These are phyloP conservation scores for Ascochyta pisi DNA, from an alignment of 2,329 filamentous ascomycete species.

Conservation along the genomic window DNA sequence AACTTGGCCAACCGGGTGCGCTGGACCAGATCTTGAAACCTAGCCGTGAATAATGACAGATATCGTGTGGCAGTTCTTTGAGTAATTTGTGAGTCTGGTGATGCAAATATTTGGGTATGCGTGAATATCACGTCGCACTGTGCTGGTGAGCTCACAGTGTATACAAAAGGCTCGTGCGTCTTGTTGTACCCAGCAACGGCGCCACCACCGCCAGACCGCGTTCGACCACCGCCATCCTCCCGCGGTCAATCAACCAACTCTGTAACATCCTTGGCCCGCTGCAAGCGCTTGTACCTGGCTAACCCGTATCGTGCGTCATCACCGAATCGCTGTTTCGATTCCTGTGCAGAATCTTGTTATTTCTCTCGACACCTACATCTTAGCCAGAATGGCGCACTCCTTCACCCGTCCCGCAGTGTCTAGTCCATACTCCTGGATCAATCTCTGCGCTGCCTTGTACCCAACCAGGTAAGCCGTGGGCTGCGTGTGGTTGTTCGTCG, in stretches of 20 bases:
- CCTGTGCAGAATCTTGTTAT: not conserved
- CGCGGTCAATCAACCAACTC: slow-evolving; percentile 2
- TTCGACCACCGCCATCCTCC: slow-evolving; percentile 1
- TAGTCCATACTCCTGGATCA: slow-evolving; percentile 41
- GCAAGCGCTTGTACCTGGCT: slow-evolving; percentile 13
- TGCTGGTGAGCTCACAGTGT: not conserved
- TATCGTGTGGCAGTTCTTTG: too few species aligned
- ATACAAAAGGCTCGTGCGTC: not conserved
- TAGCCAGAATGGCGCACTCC: slow-evolving; percentile 6
- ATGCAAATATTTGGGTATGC: not conserved
- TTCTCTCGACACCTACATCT: slow-evolving; percentile 13
- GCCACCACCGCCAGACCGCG: not conserved
- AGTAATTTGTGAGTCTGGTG: too few species aligned
- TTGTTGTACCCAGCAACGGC: not conserved
- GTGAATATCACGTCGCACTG: not conserved
- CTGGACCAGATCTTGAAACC: slow-evolving; percentile 1
- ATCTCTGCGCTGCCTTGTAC: slow-evolving; percentile 43
- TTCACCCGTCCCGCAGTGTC: slow-evolving; percentile 1
- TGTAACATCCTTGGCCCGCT: slow-evolving; percentile 5
- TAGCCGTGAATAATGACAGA: not conserved
- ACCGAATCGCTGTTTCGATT: slow-evolving; percentile 8
- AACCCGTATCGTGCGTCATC: slow-evolving; percentile 12
- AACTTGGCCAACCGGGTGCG: not conserved
- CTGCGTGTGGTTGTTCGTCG: slow-evolving; percentile 47
- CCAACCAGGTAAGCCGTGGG: slow-evolving; percentile 45